Base-by-base conservation (phyloP, 2,329 filamentous ascomycete genomes). In the Sordariomycetes sp. region DNA sequence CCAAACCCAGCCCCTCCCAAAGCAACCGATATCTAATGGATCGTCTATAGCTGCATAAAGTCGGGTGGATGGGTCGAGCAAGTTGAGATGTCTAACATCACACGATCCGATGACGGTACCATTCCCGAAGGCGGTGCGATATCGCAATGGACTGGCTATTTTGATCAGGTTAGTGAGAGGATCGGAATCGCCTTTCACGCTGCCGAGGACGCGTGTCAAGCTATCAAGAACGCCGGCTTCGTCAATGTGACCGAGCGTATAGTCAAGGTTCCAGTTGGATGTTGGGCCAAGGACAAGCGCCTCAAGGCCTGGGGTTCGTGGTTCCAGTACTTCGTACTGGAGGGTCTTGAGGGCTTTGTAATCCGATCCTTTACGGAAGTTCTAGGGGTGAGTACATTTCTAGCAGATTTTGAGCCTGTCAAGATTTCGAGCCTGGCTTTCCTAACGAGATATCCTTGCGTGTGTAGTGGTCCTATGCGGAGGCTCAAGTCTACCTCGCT, bases 211-310 rank as follows among this genome's bases (percentile, higher is more conserved):
- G 55, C 66, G 0, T 48, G 45, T 22, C 20, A 24, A 4, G 25
- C 55, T 12, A 22, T 57, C 10, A 25, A 34, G 2, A 59, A 62
- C 2, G 64, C 62, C 1, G 65, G 62, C 17, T 65, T 62, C 42
- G n/a, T 42, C n/a, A 56, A 36, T 39, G 17, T 51, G n/a, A 56
- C 54, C 2, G 35, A 42, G 51, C 59, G 53, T 24, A 57, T 52
- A 4, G 53, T 60, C 45, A 25, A 72, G 67, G 70, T 72, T 62
- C 70, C 70, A 1, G 69, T 72, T 10, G 70, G 70, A 0, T 65
- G 67, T 0, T 72, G 70, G 70, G 66, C 69, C 28, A 72, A 69
- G 55, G 67, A 72, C 1, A 65, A 65, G 3, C 58, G 61, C 2
- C 59, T 72, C 45, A 72, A 72, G 57, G 55, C 60, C 6, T 66